Base-by-base conservation (phyloP, 305 asterid genomes). In the Withania somnifera region DNA sequence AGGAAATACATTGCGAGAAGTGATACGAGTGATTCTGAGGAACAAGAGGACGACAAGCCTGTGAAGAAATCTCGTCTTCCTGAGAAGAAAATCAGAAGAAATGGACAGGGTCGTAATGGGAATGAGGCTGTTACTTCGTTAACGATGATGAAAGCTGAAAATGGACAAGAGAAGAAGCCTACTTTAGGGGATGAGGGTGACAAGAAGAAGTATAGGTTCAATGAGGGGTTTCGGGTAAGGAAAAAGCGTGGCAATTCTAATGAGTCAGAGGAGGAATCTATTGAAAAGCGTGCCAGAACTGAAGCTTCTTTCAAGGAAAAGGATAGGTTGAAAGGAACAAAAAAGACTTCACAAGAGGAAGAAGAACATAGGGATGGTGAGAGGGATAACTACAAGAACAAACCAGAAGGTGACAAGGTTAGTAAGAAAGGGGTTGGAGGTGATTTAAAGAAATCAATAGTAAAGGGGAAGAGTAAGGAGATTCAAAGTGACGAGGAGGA, bases 381-480 rank as follows among this genome's bases (percentile, higher is more conserved):
- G 68, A 73, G 36, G 85, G 84, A 80, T 53, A 28, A 24, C 9
- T 53, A 1, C 66, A 82, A 63, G 52, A 30, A 75, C 81, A 22
- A 32, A 22, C 79, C 24, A n/a, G n/a, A 20, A 67, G 68, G 71
- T 60, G 52, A 61, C 75, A 78, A 75, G 61, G 54, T 51, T 61
- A 82, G 63, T 42, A 78, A 57, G 78, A 78, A 77, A 19, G 28
- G 71, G 54, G 19, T 54, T 38, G 73, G 0, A 38, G 20, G 17
- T 78, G 56, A 61, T 36, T 7, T 34, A 6, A 54, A 58, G 54
- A 56, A 56, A 8, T 54, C 54, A 14, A 42, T 36, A 57, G 22
- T 71, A 45, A 40, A 57, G 36, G 82, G 82, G 53, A 78, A 56
- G 69, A 78, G 0, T 24, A 53, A 73, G 20, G 56, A 22, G 19